These are phyloP conservation scores for Amesomyces nigricolor DNA, from an alignment of 2,329 filamentous ascomycete genomes.

Conservation along the genomic window DNA sequence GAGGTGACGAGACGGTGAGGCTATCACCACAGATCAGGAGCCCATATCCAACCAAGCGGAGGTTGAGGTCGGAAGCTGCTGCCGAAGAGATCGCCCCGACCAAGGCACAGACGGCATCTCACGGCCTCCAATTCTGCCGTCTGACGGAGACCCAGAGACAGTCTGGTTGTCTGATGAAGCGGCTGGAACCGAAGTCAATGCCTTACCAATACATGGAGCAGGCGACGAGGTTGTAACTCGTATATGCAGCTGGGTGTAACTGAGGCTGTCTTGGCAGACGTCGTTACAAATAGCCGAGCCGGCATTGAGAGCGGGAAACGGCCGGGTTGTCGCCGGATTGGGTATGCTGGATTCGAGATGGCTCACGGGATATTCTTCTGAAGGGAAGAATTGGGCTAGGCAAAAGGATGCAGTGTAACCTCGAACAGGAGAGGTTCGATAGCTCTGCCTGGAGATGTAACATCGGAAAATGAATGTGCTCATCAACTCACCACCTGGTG, in stretches of 20 bases:
- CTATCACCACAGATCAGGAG: too few species aligned
- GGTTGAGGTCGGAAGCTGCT: not conserved
- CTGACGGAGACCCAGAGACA: not conserved
- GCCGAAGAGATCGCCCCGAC: not conserved
- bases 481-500: too few species aligned
- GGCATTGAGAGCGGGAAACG: not conserved
- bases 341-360: conserved; percentile 1
- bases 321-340: not conserved
- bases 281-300: not conserved
- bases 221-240: conserved; percentile 4
- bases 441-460: too few species aligned
- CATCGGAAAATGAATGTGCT: too few species aligned
- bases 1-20: not conserved
- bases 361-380: not conserved
- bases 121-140: not conserved
- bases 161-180: not conserved
- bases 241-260: conserved; percentile 6
- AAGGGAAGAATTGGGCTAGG: too few species aligned
- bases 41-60: too few species aligned
- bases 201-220: not conserved
- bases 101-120: not conserved
- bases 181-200: not conserved
- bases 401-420: too few species aligned
- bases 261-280: conserved; percentile 8
- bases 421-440: too few species aligned